Evolutionary conservation across 345 rosid genomes (phyloP), one percentile per base, ranked within the genome.

Genomic region (Ceriops zippeliana): DNA sequence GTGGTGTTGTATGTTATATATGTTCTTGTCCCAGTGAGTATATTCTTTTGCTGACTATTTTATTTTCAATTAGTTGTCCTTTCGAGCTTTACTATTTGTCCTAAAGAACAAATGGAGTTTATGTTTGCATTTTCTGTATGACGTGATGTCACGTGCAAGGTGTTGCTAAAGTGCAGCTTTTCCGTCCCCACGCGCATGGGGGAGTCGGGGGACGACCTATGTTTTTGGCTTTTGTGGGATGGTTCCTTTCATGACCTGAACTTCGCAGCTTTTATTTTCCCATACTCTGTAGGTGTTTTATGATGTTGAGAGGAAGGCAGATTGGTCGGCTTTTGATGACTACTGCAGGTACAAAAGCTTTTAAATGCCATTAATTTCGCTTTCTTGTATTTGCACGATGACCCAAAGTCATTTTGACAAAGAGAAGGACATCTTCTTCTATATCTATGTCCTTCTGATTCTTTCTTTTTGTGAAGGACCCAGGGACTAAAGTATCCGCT

Each of bases 401-500:
- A 9, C 9, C 21, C 32, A 32, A n/a, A 9, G 8, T 38, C 37
- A 51, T 63, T 64, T 71, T 42, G 49, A 42, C 17, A 13, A 13
- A 42, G 49, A 42, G 7, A 27, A 61, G 51, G 28, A n/a, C 5
- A 22, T 28, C 53, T 26, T 30, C 63, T 49, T 63, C 13, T 31
- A 9, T 0, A 10, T 73, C 34, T 75, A 19, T 67, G 65, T 57
- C 65, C 37, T 32, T 35, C 38, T 56, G 30, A 28, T 27, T 53
- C 32, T 77, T 24, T 67, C 34, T 52, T 59, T 52, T 59, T 73
- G 31, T 64, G 67, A 73, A 92, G 98, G 82, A 70, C 75, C 65
- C 83, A 76, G 62, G 89, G 90, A 68, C 71, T 90, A 75, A 93
- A 90, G 82, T 93, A 86, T 80, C 98, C 97, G 30, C 90, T 84